Evolutionary conservation across 176 grass and related monocot genomes (phyloP).

Genomic region (Neostapfia colusana): DNA sequence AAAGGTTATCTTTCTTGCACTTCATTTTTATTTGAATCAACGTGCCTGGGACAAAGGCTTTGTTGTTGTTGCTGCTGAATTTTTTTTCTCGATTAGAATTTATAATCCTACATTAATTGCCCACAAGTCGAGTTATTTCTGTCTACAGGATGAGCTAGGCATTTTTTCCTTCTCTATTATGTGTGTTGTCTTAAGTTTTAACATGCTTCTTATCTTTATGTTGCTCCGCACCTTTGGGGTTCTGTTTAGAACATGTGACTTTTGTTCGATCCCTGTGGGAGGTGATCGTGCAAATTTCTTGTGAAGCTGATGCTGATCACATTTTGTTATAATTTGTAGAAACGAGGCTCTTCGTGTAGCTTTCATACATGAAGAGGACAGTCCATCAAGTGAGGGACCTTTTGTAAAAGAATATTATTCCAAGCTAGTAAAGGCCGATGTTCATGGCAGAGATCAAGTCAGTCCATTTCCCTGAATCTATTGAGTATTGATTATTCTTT

Average conservation of each 20-base stretch:
- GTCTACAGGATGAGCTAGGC: not conserved
- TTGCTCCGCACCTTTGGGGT: not conserved
- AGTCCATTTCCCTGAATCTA: slow-evolving; percentile 22
- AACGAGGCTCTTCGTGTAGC: slow-evolving; percentile 94
- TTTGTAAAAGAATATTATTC: slow-evolving; percentile 76
- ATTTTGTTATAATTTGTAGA: slow-evolving; percentile 50
- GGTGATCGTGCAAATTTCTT: not conserved
- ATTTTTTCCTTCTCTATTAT: not conserved
- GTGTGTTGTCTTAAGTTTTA: not conserved
- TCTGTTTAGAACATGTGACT: not conserved
- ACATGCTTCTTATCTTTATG: slow-evolving; percentile 21
- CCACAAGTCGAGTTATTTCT: slow-evolving; percentile 16
- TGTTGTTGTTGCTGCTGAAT: no score
- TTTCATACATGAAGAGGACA: slow-evolving; percentile 91
- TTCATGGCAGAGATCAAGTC: slow-evolving; percentile 97
- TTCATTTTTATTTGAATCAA: slow-evolving; percentile 20
- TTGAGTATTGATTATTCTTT: slow-evolving; percentile 23
- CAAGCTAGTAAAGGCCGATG: slow-evolving; percentile 94
- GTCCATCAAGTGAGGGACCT: not conserved
- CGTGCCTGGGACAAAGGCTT: no score
- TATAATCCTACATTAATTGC: not conserved
- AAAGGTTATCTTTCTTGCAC: slow-evolving; percentile 54
- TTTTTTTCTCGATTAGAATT: not conserved
- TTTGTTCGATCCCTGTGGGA: not conserved
- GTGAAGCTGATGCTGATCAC: slow-evolving; percentile 9